phyloP scores from a whole-genome alignment of 176 grass and related monocot species.

The Guadua angustifolia region DNA sequence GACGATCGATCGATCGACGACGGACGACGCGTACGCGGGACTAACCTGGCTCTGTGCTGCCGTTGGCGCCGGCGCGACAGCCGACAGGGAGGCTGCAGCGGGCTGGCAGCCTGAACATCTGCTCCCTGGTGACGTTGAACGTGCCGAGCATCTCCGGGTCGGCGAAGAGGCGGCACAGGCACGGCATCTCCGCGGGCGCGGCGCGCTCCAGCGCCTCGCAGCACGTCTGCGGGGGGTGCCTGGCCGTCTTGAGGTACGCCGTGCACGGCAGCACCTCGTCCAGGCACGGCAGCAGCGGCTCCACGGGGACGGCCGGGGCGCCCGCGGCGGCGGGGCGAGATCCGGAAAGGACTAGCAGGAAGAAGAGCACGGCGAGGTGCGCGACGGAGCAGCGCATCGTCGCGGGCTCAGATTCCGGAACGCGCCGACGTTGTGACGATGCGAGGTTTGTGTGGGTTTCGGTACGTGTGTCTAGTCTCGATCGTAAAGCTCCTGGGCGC shows the following conservation, averaged over 20 bases:
- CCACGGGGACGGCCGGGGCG: neutral
- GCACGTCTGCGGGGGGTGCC: conserved; percentile 44
- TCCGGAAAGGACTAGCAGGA: neutral
- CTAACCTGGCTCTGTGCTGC: conserved; percentile 38
- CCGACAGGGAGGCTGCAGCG: conserved; percentile 45
- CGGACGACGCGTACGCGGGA: neutral
- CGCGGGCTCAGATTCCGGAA: neutral
- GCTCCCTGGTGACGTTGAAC: conserved; percentile 54
- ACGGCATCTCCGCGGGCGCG: conserved; percentile 40
- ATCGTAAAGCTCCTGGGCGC: conserved; percentile 14
- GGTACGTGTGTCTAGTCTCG: conserved; percentile 15
- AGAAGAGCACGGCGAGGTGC: conserved; percentile 11
- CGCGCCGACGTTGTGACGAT: neutral
- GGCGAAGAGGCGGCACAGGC: conserved; percentile 55
- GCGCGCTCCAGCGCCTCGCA: conserved; percentile 47
- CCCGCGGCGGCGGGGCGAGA: neutral
- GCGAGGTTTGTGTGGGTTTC: neutral
- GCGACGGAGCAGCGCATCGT: conserved; percentile 10
- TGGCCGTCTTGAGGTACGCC: conserved; percentile 42
- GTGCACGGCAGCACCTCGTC: conserved; percentile 52
- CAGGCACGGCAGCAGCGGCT: conserved; percentile 42
- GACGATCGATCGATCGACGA: neutral
- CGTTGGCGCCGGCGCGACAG: conserved; percentile 27
- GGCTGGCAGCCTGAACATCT: conserved; percentile 47
- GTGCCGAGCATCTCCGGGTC: conserved; percentile 50